Conservation (phyloP, 306 rosid species). For the Arachis stenosperma region DNA sequence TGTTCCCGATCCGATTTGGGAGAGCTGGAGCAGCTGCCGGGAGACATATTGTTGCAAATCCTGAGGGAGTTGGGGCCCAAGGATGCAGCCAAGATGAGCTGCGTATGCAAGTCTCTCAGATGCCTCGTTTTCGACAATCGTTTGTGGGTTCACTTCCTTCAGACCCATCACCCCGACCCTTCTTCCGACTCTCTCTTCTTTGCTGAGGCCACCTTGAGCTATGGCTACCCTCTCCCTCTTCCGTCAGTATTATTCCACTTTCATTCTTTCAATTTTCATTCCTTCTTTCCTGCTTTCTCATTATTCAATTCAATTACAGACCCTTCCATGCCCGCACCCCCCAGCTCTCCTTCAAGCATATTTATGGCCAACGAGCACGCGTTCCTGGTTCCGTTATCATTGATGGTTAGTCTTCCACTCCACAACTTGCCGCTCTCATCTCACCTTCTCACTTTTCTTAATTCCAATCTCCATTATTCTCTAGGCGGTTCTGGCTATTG, state of each 20-base stretch:
- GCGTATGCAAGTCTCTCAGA: conserved; percentile 55
- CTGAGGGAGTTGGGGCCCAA: conserved; percentile 69
- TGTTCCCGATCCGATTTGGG: conserved; percentile 37
- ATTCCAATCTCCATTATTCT: conserved; percentile 21
- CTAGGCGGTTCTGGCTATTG: conserved; percentile 97
- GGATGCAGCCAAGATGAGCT: conserved; percentile 53
- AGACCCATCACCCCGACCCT: conserved; percentile 43
- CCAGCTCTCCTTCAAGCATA: conserved; percentile 60
- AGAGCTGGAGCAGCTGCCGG: conserved; percentile 62
- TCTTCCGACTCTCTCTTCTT: conserved; percentile 63
- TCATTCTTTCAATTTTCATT: too few species aligned
- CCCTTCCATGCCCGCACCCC: conserved; percentile 38
- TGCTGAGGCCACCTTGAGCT: conserved; percentile 60
- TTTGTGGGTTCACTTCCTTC: conserved; percentile 70
- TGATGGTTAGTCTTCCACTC: conserved; percentile 63
- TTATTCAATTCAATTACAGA: conserved; percentile 49
- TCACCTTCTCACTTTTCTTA: background rate
- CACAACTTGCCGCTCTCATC: too few species aligned
- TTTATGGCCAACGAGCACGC: conserved; percentile 62
- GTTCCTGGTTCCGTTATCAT: conserved; percentile 79
- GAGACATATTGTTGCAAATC: conserved; percentile 64
- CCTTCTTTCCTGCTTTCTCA: too few species aligned
- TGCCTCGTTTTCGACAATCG: conserved; percentile 50
- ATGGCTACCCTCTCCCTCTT: conserved; percentile 65
- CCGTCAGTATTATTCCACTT: background rate